Base-by-base conservation (phyloP, 2,329 filamentous ascomycete species). In the Exophiala sp. region DNA sequence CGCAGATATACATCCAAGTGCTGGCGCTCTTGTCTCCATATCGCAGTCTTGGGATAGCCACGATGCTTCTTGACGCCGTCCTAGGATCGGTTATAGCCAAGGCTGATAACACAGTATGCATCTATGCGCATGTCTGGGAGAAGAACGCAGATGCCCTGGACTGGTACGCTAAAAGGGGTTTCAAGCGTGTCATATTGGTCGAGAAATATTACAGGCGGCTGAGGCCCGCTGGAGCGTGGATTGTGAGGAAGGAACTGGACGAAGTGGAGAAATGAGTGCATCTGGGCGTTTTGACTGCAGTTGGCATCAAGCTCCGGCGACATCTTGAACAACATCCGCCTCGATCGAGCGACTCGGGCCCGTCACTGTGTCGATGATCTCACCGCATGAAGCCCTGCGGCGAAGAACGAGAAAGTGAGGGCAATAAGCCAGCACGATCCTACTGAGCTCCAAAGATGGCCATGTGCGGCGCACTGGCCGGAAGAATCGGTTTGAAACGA, bases 61-160 rank as follows among this genome's bases (percentile, higher is more conserved):
- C 75, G 9, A 71, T 75, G 14, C 66, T 83, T 21, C 67, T 84
- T 6, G 64, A 73, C 43, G 64, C 66, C 1, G 53, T 74, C 11
- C 53, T 75, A 4, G 68, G 60, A 30, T 55, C 55, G 1, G 27
- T 56, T 4, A 34, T 40, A 2, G 41, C 55, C 4, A 51, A 56
- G 23, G 24, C 23, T 16, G 38, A 55, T 16, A 56, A 53, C 24
- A 57, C 48, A 1, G 60, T 69, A 2, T 70, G 75, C 3, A 73
- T 83, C 16, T 79, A 76, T 2, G 81, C 81, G 9, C 81, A 84
- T 64, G 80, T 83, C 1, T 83, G 82, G 73, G 79, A 81, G 57
- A 75, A 73, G 18, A 83, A 83, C 48, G 69, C 73, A 14, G 79
- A 81, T 42, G 81, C 73, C 0, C 59, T 81, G 56, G 70, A 72